Conservation (phyloP, 257 asterid genomes). For the Sherardia arvensis region DNA sequence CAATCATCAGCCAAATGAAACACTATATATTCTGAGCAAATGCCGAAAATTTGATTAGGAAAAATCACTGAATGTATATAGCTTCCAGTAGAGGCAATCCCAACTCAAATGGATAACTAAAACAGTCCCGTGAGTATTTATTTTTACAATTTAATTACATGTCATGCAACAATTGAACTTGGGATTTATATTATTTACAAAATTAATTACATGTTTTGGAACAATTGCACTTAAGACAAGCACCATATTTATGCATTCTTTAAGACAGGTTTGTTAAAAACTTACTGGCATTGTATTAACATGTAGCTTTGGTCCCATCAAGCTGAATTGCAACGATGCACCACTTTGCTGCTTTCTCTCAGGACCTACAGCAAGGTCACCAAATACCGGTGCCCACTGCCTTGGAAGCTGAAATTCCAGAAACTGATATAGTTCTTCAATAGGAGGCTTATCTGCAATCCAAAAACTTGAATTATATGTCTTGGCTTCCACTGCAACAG, state of each 20-base stretch:
- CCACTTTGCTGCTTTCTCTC: conserved; percentile 56
- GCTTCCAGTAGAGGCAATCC: not conserved
- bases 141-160: not conserved
- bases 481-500: not conserved
- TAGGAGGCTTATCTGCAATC: conserved; percentile 68
- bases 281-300: conserved; percentile 57
- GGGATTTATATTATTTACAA: not conserved
- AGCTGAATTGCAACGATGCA: conserved; percentile 70
- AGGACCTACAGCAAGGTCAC: conserved; percentile 69
- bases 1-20: conserved; percentile 4
- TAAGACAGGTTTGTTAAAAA: not conserved
- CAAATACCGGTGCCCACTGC: conserved; percentile 81
- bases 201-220: too few species aligned
- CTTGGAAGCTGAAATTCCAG: conserved; percentile 74
- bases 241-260: too few species aligned
- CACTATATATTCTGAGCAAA: not conserved
- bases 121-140: too few species aligned
- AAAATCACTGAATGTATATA: not conserved
- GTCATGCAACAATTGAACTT: not conserved
- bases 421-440: conserved; percentile 65
- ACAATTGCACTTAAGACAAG: too few species aligned
- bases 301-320: conserved; percentile 78
- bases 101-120: not conserved
- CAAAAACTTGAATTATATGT: conserved; percentile 3
- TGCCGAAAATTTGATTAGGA: not conserved